Base-by-base conservation (phyloP, 805 yeast genomes). In the Kodamaea kakaduensis region DNA sequence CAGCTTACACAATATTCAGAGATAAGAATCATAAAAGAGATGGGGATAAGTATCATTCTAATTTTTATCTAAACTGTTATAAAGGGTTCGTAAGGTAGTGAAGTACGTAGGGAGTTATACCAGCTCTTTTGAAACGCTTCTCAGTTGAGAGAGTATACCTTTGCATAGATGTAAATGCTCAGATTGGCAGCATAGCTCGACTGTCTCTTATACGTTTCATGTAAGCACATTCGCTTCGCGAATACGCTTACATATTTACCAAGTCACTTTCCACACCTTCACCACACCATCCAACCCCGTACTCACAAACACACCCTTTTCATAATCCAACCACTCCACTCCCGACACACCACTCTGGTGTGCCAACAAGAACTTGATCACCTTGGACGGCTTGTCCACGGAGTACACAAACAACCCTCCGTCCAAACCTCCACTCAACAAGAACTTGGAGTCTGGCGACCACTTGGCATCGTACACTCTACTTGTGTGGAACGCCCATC, bases 401-500 rank as follows among this genome's bases (percentile, higher is more conserved):
- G 89, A 82, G 59, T 88, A 93, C 10, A 93, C 66, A 44, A 78
- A 79, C 30, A 93, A 64, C 42, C 81, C 80, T 5, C 95, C 81
- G 55, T 93, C 99, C 38, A 87, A 64, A 0, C 96, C 85, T 0
- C 83, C 93, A 40, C 90, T 78, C 14, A 80, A 84, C 28, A 84
- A 71, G 46, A 73, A 78, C 46, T 81, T 77, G 38, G 84, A 81
- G 47, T 83, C 88, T 7, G 64, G 64, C 29, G 80, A 74, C 98
- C 97, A 93, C 16, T 77, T 59, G 31, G 93, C 84, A 19, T 80
- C 73, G 40, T 77, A 78, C 43, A 93, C 82, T 37, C 75, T 78
- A 38, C 95, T 81, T 2, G 89, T 84, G 56, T 93, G 97, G 78
- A 86, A 90, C 0, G 95, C 81, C 99, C 99, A 93, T 54, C 97